Conservation (phyloP, 2,329 filamentous ascomycete species). For the Clonostachys rosea region DNA sequence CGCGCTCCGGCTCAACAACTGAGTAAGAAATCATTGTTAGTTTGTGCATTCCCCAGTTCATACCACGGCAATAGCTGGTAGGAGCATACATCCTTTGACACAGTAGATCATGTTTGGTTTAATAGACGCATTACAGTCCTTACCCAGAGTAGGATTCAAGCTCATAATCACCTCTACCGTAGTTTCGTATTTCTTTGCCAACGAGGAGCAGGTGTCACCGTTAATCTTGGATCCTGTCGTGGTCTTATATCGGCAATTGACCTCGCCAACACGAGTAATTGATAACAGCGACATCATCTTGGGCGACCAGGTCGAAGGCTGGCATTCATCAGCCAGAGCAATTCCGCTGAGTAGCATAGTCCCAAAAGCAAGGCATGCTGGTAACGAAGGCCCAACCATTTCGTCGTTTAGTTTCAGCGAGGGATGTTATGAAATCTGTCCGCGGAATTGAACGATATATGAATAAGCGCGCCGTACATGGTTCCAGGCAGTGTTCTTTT, state of each 20-base stretch:
- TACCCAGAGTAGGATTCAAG: constrained; percentile 15
- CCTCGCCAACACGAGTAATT: constrained; percentile 1
- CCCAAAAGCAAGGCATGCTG: no score
- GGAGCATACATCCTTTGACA: constrained; percentile 18
- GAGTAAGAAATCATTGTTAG: no score
- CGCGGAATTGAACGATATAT: no score
- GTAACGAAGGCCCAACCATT: no score
- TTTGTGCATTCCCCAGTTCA: neutral
- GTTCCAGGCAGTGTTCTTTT: no score
- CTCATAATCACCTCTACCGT: constrained; percentile 13
- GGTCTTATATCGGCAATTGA: constrained; percentile 9
- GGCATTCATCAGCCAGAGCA: no score
- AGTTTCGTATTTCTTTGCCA: constrained; percentile 13
- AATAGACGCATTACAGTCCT: constrained; percentile 14
- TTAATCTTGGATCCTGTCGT: constrained; percentile 8
- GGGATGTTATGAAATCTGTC: no score
- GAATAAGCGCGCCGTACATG: no score
- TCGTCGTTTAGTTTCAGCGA: no score
- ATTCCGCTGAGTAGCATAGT: no score
- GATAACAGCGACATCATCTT: no score
- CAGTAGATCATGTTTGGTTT: constrained; percentile 17
- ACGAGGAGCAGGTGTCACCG: constrained; percentile 14
- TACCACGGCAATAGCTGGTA: neutral
- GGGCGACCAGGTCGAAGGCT: no score
- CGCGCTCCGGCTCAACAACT: constrained; percentile 15